Evolutionary conservation across 1,139 yeast genomes (phyloP).

Genomic region (Suhomyces panamericanus): DNA sequence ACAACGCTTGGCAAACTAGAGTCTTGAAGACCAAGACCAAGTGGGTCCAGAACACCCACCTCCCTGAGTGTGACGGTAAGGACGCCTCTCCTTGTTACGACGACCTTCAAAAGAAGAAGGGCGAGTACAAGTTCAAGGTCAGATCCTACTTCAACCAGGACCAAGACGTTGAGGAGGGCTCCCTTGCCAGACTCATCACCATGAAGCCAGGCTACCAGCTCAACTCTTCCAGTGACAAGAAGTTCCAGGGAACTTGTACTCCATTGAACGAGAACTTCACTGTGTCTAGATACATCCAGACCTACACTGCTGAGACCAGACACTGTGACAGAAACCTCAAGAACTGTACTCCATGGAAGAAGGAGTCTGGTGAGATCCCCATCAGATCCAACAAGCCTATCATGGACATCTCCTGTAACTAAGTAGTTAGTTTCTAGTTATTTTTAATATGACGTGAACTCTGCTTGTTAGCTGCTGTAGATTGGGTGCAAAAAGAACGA

Average conservation of each 20-base stretch:
- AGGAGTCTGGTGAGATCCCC: conserved; percentile 1
- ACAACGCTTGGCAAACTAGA: not conserved
- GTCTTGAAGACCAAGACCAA: not conserved
- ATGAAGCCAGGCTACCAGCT: not conserved
- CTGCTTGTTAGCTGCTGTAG: no score
- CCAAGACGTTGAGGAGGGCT: not conserved
- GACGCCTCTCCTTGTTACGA: not conserved
- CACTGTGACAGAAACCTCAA: not conserved
- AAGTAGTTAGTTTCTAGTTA: not conserved
- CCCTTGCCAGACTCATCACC: not conserved
- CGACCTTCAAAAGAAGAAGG: not conserved
- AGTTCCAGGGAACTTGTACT: not conserved
- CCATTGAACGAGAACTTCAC: not conserved
- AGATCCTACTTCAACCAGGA: not conserved
- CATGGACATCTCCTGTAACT: not conserved
- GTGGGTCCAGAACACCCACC: not conserved
- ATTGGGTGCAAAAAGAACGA: no score
- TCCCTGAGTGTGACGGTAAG: not conserved
- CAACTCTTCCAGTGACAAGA: conserved; percentile 1
- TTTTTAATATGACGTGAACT: no score
- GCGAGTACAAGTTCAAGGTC: not conserved
- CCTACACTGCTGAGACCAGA: conserved; percentile 1
- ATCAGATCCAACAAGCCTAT: not conserved
- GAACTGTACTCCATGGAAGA: conserved; percentile 1
- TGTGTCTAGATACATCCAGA: not conserved